Conservation (phyloP, 495 filamentous ascomycete genomes). For the Cercophora sp. region DNA sequence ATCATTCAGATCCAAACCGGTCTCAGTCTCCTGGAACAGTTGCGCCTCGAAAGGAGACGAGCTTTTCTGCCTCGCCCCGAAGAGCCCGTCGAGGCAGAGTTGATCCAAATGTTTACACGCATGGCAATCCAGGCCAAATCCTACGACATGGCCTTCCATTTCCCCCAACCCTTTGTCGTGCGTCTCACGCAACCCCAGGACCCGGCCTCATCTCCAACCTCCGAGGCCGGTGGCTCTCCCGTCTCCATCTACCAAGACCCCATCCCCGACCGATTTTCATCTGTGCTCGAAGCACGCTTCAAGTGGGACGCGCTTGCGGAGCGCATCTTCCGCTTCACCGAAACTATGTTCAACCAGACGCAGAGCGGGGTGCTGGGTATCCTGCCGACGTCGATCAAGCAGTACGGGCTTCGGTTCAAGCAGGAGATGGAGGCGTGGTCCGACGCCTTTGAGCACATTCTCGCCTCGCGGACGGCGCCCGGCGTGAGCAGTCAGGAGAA, state of each 20-base stretch:
- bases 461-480: constrained; percentile 42
- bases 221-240: constrained; percentile 40
- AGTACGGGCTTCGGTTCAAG: constrained; percentile 40
- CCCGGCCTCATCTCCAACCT: constrained; percentile 36
- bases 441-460: constrained; percentile 47
- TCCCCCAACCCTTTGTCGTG: constrained; percentile 53
- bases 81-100: constrained; percentile 52
- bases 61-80: constrained; percentile 35
- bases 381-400: constrained; percentile 41
- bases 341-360: constrained; percentile 45
- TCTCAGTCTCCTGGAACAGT: constrained; percentile 39
- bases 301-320: constrained; percentile 49
- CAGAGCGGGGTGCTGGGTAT: constrained; percentile 45
- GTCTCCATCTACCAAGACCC: constrained; percentile 33
- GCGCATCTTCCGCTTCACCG: constrained; percentile 50
- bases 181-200: constrained; percentile 37
- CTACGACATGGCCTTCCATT: constrained; percentile 59
- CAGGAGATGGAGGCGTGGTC: constrained; percentile 49
- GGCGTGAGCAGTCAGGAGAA: constrained; percentile 50
- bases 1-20: constrained; percentile 45
- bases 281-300: constrained; percentile 45
- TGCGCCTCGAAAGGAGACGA: constrained; percentile 37
- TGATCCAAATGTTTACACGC: constrained; percentile 55
- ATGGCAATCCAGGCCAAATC: constrained; percentile 56
- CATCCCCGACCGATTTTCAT: constrained; percentile 45